Evolutionary conservation across 352 stramenopile genomes (phyloP).

Genomic region (Phytopythium kandeliae): DNA sequence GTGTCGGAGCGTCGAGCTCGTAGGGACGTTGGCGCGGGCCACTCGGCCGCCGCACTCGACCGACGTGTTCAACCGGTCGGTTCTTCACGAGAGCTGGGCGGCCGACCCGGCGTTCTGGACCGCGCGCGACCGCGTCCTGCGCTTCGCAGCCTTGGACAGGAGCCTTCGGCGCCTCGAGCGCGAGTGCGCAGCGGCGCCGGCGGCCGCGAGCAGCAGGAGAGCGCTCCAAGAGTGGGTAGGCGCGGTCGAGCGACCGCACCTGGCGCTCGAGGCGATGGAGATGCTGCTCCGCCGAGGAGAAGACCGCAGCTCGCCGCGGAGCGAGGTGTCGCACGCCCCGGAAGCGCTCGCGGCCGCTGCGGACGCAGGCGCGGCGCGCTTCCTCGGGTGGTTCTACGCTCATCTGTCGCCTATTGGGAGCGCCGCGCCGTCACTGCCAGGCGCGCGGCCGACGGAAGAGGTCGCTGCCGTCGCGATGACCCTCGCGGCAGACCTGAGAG

Average conservation of each 20-base stretch:
- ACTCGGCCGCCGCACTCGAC: not conserved
- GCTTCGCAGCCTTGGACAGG: conserved; percentile 3
- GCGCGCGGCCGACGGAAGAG: conserved; percentile 10
- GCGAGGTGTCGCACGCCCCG: conserved; percentile 12
- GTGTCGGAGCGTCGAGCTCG: conserved; percentile 29
- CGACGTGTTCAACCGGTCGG: conserved; percentile 1
- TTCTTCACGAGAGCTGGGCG: conserved; percentile 1
- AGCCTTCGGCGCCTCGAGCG: not conserved
- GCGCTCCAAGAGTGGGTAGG: conserved; percentile 23
- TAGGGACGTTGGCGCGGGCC: conserved; percentile 11
- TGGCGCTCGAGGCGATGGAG: conserved; percentile 23
- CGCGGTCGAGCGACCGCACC: conserved; percentile 16
- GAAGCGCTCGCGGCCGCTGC: conserved; percentile 4
- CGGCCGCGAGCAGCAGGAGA: not conserved
- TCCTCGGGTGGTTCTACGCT: conserved; percentile 51
- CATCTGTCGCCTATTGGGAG: conserved; percentile 2
- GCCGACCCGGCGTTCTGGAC: conserved; percentile 2
- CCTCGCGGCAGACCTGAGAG: conserved; percentile 17
- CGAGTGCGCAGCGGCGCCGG: not conserved
- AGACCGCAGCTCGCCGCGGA: conserved; percentile 11
- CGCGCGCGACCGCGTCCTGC: not conserved
- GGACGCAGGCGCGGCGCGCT: conserved; percentile 9
- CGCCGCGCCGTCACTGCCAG: not conserved
- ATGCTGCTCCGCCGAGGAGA: conserved; percentile 11
- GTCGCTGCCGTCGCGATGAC: conserved; percentile 16